Percentiles rank a stretch among this genome's conserved stretches.
Evolutionary conservation across 2,329 filamentous ascomycete genomes (phyloP).

Genomic region (Aspergillus brunneoviolaceus): DNA sequence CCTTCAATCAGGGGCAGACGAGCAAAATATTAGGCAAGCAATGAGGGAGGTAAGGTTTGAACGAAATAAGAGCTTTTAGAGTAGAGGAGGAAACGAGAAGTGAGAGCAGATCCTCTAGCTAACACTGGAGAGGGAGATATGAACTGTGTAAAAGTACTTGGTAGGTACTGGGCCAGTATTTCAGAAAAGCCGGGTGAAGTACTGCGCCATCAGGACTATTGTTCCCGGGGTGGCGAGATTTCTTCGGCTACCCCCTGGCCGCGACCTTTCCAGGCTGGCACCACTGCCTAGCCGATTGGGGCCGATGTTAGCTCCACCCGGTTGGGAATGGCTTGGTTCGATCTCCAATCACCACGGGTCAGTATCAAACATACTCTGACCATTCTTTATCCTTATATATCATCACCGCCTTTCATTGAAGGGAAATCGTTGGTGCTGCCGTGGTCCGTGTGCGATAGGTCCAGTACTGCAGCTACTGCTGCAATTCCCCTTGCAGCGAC

Average conservation of each 20-base stretch:
- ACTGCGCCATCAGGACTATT: slow-evolving; percentile 20
- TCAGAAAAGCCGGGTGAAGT: slow-evolving; percentile 18
- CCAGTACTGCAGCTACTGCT: not conserved
- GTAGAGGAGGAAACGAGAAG: not conserved
- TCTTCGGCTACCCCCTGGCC: not conserved
- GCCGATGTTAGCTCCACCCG: slow-evolving; percentile 18
- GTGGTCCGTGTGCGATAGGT: not conserved
- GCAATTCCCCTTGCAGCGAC: not conserved
- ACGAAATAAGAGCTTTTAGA: not conserved
- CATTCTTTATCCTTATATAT: not conserved
- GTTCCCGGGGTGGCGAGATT: slow-evolving; percentile 38
- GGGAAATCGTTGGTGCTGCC: not conserved
- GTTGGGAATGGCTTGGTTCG: not conserved
- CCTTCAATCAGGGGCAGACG: not conserved
- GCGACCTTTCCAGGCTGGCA: slow-evolving; percentile 28
- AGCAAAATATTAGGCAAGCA: not conserved
- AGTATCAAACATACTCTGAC: not conserved
- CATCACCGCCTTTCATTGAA: not conserved
- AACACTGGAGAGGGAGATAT: not conserved
- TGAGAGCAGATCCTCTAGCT: not conserved
- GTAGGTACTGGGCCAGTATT: slow-evolving; percentile 17
- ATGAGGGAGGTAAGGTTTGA: not conserved
- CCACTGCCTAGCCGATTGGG: slow-evolving; percentile 35
- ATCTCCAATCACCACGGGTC: not conserved
- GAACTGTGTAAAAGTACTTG: not conserved